phyloP scores from a whole-genome alignment of 495 filamentous ascomycete species.

The Trichocladium uniseriatum region DNA sequence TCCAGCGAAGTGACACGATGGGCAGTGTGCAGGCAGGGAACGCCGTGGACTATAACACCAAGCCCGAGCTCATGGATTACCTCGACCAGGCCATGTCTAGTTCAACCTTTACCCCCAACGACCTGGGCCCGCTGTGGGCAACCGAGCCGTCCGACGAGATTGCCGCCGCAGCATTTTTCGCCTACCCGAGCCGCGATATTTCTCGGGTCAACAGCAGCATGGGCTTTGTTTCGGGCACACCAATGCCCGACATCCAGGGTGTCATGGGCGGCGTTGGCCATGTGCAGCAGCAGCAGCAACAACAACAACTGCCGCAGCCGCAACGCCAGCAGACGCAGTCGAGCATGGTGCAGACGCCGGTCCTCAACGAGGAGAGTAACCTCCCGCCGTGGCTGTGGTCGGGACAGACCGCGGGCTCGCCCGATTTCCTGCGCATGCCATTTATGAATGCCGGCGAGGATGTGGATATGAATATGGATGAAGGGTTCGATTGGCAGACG shows the following conservation, averaged over 20 bases:
- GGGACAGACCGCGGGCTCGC: slow-evolving; percentile 12
- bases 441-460: slow-evolving; percentile 31
- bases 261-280: background rate
- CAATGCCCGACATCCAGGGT: background rate
- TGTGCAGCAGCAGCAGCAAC: slow-evolving; percentile 1
- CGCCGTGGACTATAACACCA: background rate
- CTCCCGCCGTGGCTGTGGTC: slow-evolving; percentile 40
- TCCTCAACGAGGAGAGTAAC: slow-evolving; percentile 20
- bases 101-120: slow-evolving; percentile 23
- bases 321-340: background rate
- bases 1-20: background rate
- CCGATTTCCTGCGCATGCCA: slow-evolving; percentile 11
- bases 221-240: slow-evolving; percentile 5
- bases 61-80: slow-evolving; percentile 20
- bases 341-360: background rate
- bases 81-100: slow-evolving; percentile 29
- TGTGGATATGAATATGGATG: slow-evolving; percentile 33
- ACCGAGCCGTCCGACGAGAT: background rate
- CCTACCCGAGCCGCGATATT: slow-evolving; percentile 4
- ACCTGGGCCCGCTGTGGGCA: slow-evolving; percentile 12
- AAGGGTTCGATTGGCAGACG: slow-evolving; percentile 40
- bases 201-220: background rate
- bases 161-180: slow-evolving; percentile 2
- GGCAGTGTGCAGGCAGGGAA: background rate
- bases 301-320: background rate